Base-by-base conservation (phyloP, 805 yeast genomes). In the Wickerhamiella hasegawae region DNA sequence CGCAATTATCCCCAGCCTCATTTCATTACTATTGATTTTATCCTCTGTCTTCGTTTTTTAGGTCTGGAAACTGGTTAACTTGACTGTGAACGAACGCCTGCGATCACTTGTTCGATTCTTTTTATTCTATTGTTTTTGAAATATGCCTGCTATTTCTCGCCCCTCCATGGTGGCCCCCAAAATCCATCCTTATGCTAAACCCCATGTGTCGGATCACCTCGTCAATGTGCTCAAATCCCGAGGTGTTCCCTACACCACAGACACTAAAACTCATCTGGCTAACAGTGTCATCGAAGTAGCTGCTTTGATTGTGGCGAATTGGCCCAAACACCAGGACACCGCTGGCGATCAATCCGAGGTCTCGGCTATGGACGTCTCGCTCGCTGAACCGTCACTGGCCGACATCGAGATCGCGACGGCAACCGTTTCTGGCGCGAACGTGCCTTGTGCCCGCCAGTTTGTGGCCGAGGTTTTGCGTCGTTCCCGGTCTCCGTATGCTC, bases 401-500 rank as follows among this genome's bases (percentile, higher is more conserved):
- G 24, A 21, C 24, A 6, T 21, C 11, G n/a, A n/a, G n/a, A n/a
- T n/a, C n/a, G n/a, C n/a, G n/a, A n/a, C n/a, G n/a, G n/a, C n/a
- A n/a, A n/a, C n/a, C n/a, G 24, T 22, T 11, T 12, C 6, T n/a
- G 28, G n/a, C 8, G 16, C 16, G 14, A n/a, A 9, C n/a, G 15
- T 26, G 6, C n/a, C 28, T 14, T 5, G 16, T n/a, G 28, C 28
- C 8, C 28, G 10, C 16, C 15, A 9, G 5, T 21, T 21, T 11
- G 47, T 63, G 33, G 49, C 52, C 44, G 64, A 58, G 36, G 53
- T 59, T n/a, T 45, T 60, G 33, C 55, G 57, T 17, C 57, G 63
- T 23, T 73, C 81, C 12, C 66, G 71, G 40, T 66, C 78, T 28
- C 69, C 79, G 12, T 64, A 68, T 40, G 63, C 72, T 27, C 66